Conservation (phyloP, 345 rosid species). For the Syzygium grande region DNA sequence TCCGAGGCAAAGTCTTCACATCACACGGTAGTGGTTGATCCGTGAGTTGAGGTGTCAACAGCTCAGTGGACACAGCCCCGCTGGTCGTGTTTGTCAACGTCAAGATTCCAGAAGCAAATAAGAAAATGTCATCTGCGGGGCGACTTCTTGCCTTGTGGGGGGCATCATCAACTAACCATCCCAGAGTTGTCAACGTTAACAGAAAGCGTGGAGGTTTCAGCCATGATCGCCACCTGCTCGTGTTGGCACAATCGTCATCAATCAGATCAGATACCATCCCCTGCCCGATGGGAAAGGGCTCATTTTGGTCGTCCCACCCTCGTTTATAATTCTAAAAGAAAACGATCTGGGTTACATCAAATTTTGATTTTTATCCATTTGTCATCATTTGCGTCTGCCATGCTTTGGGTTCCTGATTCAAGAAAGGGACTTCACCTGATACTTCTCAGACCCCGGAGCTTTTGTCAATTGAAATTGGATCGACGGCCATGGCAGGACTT, state of each 20-base stretch:
- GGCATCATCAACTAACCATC: not conserved
- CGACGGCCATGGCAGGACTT: not conserved
- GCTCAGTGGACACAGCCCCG: not conserved
- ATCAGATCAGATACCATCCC: not conserved
- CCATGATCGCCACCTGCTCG: constrained; percentile 2
- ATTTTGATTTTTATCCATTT: not conserved
- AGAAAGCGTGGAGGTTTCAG: not conserved
- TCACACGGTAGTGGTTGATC: not conserved
- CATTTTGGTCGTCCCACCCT: not conserved
- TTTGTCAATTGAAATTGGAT: not conserved
- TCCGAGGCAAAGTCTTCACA: not conserved
- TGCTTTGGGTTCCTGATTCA: not conserved
- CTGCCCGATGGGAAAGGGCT: not conserved
- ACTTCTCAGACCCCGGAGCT: not conserved
- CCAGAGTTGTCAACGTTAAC: not conserved
- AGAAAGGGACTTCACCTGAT: not conserved
- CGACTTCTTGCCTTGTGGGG: not conserved
- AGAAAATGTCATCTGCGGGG: not conserved
- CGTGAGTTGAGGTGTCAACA: not conserved
- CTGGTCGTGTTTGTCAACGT: not conserved
- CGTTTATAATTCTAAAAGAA: not conserved
- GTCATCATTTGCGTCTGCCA: not conserved
- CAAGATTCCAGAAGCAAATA: not conserved
- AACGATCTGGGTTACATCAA: not conserved
- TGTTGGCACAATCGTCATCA: not conserved